phyloP scores from a whole-genome alignment of 441 rosid species.

The Eutrema salsugineum region DNA sequence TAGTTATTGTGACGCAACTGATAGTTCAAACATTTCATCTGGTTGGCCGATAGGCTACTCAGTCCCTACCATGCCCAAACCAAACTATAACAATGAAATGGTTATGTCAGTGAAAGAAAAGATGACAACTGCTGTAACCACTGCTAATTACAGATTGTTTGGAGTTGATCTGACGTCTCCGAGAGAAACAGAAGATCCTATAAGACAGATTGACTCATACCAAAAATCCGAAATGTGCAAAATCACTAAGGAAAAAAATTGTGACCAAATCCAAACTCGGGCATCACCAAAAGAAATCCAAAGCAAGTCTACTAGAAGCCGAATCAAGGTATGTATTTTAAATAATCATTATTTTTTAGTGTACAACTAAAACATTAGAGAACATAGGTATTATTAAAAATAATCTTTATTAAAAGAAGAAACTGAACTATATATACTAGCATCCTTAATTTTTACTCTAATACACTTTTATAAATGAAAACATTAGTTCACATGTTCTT shows the following conservation, averaged over 20 bases:
- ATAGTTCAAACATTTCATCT: conserved; percentile 30
- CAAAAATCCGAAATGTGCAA: conserved; percentile 32
- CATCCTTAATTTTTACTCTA: background rate
- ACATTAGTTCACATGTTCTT: background rate
- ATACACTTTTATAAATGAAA: background rate
- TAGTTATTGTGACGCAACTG: conserved; percentile 36
- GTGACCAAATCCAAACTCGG: conserved; percentile 18
- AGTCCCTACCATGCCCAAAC: conserved; percentile 26
- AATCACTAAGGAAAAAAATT: conserved; percentile 35
- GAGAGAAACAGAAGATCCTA: conserved; percentile 7
- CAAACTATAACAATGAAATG: conserved; percentile 19
- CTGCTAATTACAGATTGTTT: conserved; percentile 40
- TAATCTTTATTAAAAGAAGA: background rate
- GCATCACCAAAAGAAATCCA: conserved; percentile 41
- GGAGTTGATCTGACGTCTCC: conserved; percentile 40
- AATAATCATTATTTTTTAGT: too few relatives aligned
- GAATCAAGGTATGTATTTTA: conserved; percentile 42
- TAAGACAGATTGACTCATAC: conserved; percentile 24
- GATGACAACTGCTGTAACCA: conserved; percentile 21
- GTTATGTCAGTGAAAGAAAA: conserved; percentile 19
- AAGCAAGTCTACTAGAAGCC: conserved; percentile 31
- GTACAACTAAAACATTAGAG: background rate
- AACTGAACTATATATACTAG: background rate
- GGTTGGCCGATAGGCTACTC: conserved; percentile 45
- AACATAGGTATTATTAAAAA: background rate